Base-by-base conservation (phyloP, 345 rosid genomes). In the Reutealis trisperma region DNA sequence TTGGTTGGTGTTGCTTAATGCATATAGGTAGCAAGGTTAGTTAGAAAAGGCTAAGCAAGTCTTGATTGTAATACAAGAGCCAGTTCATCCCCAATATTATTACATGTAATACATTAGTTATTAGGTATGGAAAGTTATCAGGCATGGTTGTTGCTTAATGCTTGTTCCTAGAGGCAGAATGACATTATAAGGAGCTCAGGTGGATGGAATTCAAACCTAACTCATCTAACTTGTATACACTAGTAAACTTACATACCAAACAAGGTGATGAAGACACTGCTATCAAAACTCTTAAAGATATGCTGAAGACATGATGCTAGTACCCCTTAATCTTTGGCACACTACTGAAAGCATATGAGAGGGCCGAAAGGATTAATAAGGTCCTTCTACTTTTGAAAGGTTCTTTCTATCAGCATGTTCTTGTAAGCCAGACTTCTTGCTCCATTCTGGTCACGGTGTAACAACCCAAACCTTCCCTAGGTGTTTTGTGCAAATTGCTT, bases 1-100 rank as follows among this genome's bases (percentile, higher is more conserved):
- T 83, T 94, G 97, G 94, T 81, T 91, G 82, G 98, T 93, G 74
- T 79, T 88, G 88, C 88, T 94, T 68, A 93, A 94, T 83, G 91
- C 92, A 47, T 91, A 93, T 79, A 74, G 98, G 73, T 97, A 93
- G 83, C 90, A 82, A 60, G 98, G 98, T n/a, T 88, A 89, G 83
- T 76, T 94, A 74, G 90, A 85, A 78, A 86, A 86, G 76, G 98
- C 97, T 72, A 94, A 91, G 63, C 75, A 75, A 85, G 81, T 83
- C 27, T 75, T 90, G 81, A 70, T 61, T 63, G 86, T 86, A 67
- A 90, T 93, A 90, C 90, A 66, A 80, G 86, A 72, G 86, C 87
- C 0, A 88, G 0, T 85, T 89, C 83, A 71, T 85, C 30, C 87
- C 86, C 0, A 87, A 87, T 87, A 84, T 90, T 58, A 83, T 91